phyloP scores from a whole-genome alignment of 176 grass and related monocot species.

The Saccharum spontaneum region DNA sequence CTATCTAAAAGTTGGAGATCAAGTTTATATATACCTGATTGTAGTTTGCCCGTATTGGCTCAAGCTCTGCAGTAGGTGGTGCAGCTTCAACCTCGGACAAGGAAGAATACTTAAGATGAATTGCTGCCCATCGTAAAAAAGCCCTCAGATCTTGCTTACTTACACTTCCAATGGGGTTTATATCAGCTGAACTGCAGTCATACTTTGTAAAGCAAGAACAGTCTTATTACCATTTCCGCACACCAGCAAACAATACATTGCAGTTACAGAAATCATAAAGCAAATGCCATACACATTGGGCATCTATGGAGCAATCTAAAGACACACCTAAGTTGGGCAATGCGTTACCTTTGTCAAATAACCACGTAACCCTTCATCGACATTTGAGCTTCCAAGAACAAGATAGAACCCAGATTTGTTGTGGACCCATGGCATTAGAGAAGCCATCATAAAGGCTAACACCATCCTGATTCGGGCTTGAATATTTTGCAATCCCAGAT shows the following conservation, averaged over 20 bases:
- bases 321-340: neutral
- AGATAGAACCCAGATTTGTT: conserved; percentile 99
- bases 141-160: conserved; percentile 93
- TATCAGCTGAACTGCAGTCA: conserved; percentile 96
- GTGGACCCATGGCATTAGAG: conserved; percentile 96
- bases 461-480: conserved; percentile 99
- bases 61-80: conserved; percentile 95
- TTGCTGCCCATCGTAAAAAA: conserved; percentile 85
- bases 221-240: neutral
- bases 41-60: conserved; percentile 83
- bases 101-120: conserved; percentile 88
- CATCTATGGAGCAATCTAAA: neutral
- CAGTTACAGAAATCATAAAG: neutral
- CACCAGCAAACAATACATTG: neutral
- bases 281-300: neutral
- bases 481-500: conserved; percentile 98
- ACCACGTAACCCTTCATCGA: conserved; percentile 95
- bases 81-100: conserved; percentile 94
- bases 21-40: conserved; percentile 54
- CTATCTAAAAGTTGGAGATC: neutral
- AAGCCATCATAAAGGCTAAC: conserved; percentile 94
- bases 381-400: conserved; percentile 94
- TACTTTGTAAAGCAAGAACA: conserved; percentile 57
- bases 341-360: conserved; percentile 92
- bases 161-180: conserved; percentile 97